Conservation (phyloP, 306 rosid genomes). For the Castanea mollissima region DNA sequence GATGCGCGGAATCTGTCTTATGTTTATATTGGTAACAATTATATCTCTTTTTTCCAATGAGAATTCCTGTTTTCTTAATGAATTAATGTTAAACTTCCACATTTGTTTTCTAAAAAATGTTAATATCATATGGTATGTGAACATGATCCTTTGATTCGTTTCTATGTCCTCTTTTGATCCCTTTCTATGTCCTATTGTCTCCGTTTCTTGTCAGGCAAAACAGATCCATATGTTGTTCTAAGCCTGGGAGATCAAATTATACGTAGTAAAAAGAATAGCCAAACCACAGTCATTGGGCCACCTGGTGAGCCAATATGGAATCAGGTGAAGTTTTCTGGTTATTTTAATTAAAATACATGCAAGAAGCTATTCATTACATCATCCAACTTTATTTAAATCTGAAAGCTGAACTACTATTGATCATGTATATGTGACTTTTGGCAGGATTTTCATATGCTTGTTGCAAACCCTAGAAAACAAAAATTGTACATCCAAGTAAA, state of each 20-base stretch:
- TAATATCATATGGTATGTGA: background rate
- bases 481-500: conserved; percentile 78
- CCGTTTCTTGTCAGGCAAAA: conserved; percentile 61
- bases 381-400: background rate
- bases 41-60: conserved; percentile 5
- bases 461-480: conserved; percentile 80
- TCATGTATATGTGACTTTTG: conserved; percentile 22
- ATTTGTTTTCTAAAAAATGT: background rate
- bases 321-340: conserved; percentile 62
- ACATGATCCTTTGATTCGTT: background rate
- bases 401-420: background rate
- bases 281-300: conserved; percentile 92
- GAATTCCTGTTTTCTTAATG: conserved; percentile 1
- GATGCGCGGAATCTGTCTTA: conserved; percentile 95
- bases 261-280: conserved; percentile 96
- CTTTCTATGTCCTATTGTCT: background rate
- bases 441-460: conserved; percentile 98
- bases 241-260: conserved; percentile 81
- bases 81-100: conserved; percentile 1
- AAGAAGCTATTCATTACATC: background rate
- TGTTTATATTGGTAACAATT: conserved; percentile 67
- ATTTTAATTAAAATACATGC: background rate
- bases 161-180: background rate
- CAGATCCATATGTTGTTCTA: conserved; percentile 89
- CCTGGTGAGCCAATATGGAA: conserved; percentile 99